Conservation (phyloP, 331 rosid genomes). For the Malus hybrid region DNA sequence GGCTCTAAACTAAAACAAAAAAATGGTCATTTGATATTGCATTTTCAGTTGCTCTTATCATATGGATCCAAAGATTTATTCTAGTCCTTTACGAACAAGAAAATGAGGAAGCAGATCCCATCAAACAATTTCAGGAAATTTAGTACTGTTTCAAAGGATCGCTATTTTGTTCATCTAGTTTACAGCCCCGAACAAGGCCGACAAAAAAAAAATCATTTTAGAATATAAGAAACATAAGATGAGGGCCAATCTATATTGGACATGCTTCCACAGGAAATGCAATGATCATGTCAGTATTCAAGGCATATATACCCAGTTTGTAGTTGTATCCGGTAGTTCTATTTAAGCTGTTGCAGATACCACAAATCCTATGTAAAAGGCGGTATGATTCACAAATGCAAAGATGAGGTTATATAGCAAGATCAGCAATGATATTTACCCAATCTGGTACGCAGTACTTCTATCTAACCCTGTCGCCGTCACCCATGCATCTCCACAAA, state of each 20-base stretch:
- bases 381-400: neutral
- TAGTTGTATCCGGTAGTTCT: neutral
- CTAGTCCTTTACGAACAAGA: neutral
- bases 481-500: conserved; percentile 94
- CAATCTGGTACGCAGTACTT: conserved; percentile 90
- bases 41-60: neutral
- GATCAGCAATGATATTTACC: conserved; percentile 42
- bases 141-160: neutral
- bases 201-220: neutral
- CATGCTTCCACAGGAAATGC: neutral
- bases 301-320: neutral
- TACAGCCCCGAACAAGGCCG: neutral
- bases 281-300: neutral
- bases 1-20: neutral
- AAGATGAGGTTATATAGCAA: neutral
- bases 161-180: neutral
- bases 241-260: neutral
- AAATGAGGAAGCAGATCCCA: neutral
- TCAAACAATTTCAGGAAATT: neutral
- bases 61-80: neutral
- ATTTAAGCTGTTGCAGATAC: neutral
- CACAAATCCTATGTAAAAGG: neutral
- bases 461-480: conserved; percentile 85
- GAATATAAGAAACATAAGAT: neutral
- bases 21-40: neutral